Conservation (phyloP, 2,329 filamentous ascomycete genomes). For the Aspergillus sergii region DNA sequence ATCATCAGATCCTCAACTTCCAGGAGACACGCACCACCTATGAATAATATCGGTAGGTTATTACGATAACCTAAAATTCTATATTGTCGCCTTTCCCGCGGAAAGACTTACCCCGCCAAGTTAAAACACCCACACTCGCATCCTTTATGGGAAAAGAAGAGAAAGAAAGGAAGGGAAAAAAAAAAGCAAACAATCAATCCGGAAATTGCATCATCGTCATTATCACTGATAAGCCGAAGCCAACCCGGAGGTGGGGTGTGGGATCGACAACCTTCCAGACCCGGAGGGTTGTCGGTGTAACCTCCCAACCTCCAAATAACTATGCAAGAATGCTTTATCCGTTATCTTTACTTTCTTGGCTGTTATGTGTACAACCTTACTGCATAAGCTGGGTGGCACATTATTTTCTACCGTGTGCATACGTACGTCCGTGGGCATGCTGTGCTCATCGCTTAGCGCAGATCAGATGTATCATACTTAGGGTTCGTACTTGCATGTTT, state of each 20-base stretch:
- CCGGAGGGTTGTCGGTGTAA: background rate
- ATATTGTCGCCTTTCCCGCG: background rate
- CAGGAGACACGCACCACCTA: background rate
- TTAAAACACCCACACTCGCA: background rate
- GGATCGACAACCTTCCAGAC: background rate
- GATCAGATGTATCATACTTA: background rate
- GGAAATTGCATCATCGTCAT: background rate
- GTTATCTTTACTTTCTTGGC: background rate
- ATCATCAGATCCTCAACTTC: background rate
- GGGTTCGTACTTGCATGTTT: background rate
- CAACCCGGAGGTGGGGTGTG: background rate
- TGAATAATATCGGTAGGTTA: background rate
- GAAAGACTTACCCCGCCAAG: constrained; percentile 4
- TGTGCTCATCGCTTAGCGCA: background rate
- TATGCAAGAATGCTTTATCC: background rate
- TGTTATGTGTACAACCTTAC: background rate
- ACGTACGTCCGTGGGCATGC: background rate
- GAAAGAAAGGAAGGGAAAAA: background rate
- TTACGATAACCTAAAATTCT: background rate
- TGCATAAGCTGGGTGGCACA: background rate
- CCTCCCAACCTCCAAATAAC: background rate
- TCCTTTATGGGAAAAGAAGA: background rate
- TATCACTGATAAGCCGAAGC: background rate
- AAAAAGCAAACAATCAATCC: background rate
- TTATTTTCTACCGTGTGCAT: background rate